phyloP scores from a whole-genome alignment of 208 protist species.

The Acanthamoeba rhysodes region DNA sequence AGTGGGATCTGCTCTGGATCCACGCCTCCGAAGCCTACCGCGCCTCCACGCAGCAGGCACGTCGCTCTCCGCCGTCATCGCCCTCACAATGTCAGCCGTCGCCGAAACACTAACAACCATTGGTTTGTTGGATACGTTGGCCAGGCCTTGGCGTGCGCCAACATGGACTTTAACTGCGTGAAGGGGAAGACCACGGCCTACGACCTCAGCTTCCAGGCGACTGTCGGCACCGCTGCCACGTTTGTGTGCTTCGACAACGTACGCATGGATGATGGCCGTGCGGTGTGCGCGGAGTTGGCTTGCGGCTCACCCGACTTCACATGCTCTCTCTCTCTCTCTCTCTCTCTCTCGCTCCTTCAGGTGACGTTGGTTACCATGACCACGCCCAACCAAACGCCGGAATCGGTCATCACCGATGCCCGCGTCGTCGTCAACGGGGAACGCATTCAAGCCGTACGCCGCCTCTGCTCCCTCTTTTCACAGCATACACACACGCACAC shows the following conservation, averaged over 20 bases:
- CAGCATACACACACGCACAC: neutral
- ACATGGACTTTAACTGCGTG: neutral
- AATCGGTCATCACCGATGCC: neutral
- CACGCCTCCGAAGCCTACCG: conserved; percentile 11
- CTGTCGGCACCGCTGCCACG: no score
- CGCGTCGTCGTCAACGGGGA: neutral
- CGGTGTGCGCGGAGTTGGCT: neutral
- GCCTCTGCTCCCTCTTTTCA: neutral
- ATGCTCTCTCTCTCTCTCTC: no score
- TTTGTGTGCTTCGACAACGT: conserved; percentile 38
- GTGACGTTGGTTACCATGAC: neutral
- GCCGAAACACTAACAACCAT: no score
- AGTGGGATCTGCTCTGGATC: neutral
- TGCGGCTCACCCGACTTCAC: neutral
- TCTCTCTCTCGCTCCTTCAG: neutral
- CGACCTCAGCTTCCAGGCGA: neutral
- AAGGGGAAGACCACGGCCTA: neutral
- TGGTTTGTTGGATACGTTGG: no score
- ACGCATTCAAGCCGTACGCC: neutral
- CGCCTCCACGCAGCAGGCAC: neutral
- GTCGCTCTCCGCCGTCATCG: neutral
- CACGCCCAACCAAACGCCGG: neutral
- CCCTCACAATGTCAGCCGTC: no score
- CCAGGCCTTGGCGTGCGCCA: no score
- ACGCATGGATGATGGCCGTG: neutral